Percentiles rank a stretch among this genome's conserved stretches.
Evolutionary conservation across 257 asterid genomes (phyloP).

Genomic region (Nicotiana noctiflora): DNA sequence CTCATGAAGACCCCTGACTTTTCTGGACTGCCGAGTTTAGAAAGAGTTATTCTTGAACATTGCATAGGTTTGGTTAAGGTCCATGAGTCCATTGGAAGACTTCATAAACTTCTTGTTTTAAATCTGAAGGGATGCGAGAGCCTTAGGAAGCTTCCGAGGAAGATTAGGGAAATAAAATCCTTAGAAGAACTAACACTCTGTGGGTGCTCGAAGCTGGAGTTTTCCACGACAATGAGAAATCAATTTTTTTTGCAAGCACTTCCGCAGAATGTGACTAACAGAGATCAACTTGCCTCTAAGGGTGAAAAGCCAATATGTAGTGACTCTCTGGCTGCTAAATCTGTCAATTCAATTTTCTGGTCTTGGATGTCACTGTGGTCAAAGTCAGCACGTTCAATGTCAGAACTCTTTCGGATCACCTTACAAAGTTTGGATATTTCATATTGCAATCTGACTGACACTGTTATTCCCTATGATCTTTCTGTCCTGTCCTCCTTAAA

Average conservation of each 20-base stretch:
- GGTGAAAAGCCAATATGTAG: background rate
- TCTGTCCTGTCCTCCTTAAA: background rate
- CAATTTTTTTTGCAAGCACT: background rate
- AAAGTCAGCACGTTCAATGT: background rate
- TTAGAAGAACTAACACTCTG: constrained; percentile 6
- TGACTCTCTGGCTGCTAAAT: background rate
- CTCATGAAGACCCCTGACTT: constrained; percentile 14
- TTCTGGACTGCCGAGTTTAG: constrained; percentile 14
- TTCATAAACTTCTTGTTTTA: constrained; percentile 1
- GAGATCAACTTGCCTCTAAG: background rate
- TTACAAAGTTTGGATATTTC: constrained; percentile 9
- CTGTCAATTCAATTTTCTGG: constrained; percentile 2
- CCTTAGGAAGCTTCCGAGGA: constrained; percentile 10
- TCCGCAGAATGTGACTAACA: background rate
- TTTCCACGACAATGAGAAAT: background rate
- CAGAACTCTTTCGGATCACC: background rate
- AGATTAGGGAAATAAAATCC: constrained; percentile 3
- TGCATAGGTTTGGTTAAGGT: constrained; percentile 12
- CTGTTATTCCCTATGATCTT: constrained; percentile 1
- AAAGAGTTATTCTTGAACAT: constrained; percentile 11
- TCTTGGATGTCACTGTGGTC: constrained; percentile 6
- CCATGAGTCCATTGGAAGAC: constrained; percentile 14
- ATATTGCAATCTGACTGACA: constrained; percentile 6
- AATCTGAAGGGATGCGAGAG: constrained; percentile 4
- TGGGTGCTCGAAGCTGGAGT: constrained; percentile 8